Evolutionary conservation across 176 grass and related monocot genomes (phyloP), one percentile per base, ranked within the genome.

Genomic region (Elaeis guineensis): DNA sequence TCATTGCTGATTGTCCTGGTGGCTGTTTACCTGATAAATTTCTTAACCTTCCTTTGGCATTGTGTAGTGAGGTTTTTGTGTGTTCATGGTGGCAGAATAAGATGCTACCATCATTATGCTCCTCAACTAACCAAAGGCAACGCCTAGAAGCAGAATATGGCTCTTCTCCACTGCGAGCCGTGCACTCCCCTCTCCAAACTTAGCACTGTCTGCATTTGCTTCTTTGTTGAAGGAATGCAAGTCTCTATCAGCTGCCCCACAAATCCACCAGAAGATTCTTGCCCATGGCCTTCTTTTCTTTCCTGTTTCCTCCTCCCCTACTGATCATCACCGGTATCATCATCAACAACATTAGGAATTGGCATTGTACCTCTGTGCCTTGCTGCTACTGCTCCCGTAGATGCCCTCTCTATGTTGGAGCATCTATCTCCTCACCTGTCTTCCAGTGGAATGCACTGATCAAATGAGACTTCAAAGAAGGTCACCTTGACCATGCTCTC

Each of bases 381-480:
- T 84, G 66, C 71, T 17, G 75, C 50, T 75, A 70, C 71, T 19
- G 19, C 7, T 54, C 17, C 52, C 20, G 19, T 18, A 9, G 32
- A 35, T 35, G 32, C 32, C 32, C 32, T 35, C 32, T 35, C 32
- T 30, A 39, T 60, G 73, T 78, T 86, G 53, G 90, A 95, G 77
- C 62, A 59, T 58, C 76, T 80, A 53, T 23, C 30, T 2, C 78
- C 0, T 82, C 81, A 16, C 85, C 85, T 54, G 51, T 83, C 5
- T 75, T 80, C 18, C 85, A 79, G 70, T 86, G 90, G 90, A 95
- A 89, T 59, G 60, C 82, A 55, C 66, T 95, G 21, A 58, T 95
- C 67, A 67, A 74, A 64, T 22, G 80, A 71, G 69, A 79, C 55
- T 73, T 89, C 64, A 79, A 73, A 66, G 49, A 86, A 63, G 75